phyloP scores from a whole-genome alignment of 805 yeast genomes.

The Candida endomychidarum region DNA sequence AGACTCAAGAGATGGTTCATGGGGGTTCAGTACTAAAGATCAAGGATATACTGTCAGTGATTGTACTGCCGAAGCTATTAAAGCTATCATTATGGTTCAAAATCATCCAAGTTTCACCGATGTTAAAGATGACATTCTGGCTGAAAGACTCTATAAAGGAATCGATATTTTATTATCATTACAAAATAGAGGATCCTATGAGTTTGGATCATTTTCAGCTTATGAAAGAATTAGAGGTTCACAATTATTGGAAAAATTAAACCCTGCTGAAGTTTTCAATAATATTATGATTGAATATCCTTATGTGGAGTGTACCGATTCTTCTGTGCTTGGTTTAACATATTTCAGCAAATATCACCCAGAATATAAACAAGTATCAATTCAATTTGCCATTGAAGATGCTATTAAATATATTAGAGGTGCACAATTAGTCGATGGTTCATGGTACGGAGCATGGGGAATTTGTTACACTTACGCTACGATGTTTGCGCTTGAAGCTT shows the following conservation, averaged over 20 bases:
- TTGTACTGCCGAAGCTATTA: slow-evolving; percentile 93
- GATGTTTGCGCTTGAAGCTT: slow-evolving; percentile 96
- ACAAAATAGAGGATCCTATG: slow-evolving; percentile 77
- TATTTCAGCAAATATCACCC: slow-evolving; percentile 67
- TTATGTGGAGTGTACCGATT: slow-evolving; percentile 97
- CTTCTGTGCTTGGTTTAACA: slow-evolving; percentile 84
- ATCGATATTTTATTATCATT: slow-evolving; percentile 73
- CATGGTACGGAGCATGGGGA: slow-evolving; percentile 99
- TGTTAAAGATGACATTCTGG: slow-evolving; percentile 52
- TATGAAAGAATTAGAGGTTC: slow-evolving; percentile 87
- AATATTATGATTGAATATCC: slow-evolving; percentile 99
- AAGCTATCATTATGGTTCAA: slow-evolving; percentile 90
- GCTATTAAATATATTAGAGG: slow-evolving; percentile 72
- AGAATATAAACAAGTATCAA: slow-evolving; percentile 64
- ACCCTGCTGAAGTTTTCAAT: slow-evolving; percentile 98
- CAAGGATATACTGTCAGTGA: slow-evolving; percentile 98
- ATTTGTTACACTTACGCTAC: slow-evolving; percentile 93
- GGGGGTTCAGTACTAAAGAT: slow-evolving; percentile 94
- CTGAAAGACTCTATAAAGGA: slow-evolving; percentile 58
- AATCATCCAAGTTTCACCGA: slow-evolving; percentile 54
- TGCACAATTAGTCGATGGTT: slow-evolving; percentile 76
- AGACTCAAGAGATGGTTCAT: slow-evolving; percentile 83
- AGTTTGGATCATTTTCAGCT: slow-evolving; percentile 89
- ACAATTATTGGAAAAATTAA: slow-evolving; percentile 68
- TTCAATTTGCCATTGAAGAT: slow-evolving; percentile 63